Evolutionary conservation across 495 filamentous ascomycete genomes (phyloP), one percentile per base, ranked within the genome.

Genomic region (Hapsidospora chrysogenum): DNA sequence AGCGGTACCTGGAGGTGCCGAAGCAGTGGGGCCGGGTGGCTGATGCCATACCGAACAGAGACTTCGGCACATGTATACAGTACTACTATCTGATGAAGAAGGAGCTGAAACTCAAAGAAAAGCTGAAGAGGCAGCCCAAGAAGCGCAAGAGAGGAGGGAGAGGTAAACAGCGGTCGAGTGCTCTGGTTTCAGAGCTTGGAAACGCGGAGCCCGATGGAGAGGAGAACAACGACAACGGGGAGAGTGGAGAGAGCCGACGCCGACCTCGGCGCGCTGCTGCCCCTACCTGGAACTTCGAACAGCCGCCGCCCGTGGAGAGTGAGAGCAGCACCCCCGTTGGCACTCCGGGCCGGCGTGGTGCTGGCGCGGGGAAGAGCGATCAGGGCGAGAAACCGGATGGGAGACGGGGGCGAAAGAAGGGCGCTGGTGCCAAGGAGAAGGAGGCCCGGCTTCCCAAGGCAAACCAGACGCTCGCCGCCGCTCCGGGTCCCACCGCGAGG

Each of bases 71-170:
- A 32, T 92, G 82, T 50, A 95, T 97, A 43, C 66, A 84, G 43
- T 92, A 96, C 52, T 96, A 97, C 52, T 97, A 97, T 53, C 70
- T 85, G 41, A 93, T 80, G 37, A 97, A 97, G 54, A 75, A 80
- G 46, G 69, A 75, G 38, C 73, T 75, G 17, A 84, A 83, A 38
- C 87, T 94, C 46, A 92, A 93, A 54, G 78, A 81, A 23, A 81
- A 80, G 50, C 58, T 81, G 18, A 86, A 73, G 56, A 77, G 74
- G 39, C 72, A 75, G 54, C 76, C 72, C 18, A 76, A 70, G 33
- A 72, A 69, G 37, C 64, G 74, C 25, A 72, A 66, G 38, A 70
- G 60, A 45, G 61, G 64, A 17, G 56, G 51, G 29, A 62, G 64
- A 25, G 59, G 56, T 14, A 74, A 80, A 33, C 75, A 78, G 27